A percentile compares a stretch with the other conserved stretches of the same genome.
phyloP scores from a whole-genome alignment of 805 yeast genomes.

The Zygoascus tannicola region DNA sequence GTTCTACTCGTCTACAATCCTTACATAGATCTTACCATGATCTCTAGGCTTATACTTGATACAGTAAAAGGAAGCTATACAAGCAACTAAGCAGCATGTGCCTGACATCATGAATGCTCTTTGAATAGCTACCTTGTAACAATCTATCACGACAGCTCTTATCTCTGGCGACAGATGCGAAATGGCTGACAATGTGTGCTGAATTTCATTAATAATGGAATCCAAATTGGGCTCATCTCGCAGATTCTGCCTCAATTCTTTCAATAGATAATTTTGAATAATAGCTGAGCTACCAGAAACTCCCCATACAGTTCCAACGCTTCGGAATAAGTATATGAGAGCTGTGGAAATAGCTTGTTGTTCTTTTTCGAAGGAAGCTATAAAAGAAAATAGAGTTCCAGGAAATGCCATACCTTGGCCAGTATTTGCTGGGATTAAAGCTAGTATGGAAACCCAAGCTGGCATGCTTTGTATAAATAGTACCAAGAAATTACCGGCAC shows the following conservation, averaged over 20 bases:
- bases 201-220: conserved; percentile 3
- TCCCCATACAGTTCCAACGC: conserved; percentile 10
- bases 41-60: too few species aligned
- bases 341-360: conserved; percentile 10
- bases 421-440: conserved; percentile 7
- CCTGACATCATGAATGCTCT: conserved; percentile 1
- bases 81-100: too few species aligned
- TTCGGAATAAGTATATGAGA: conserved; percentile 7
- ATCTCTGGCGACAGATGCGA: conserved; percentile 1
- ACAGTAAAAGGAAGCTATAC: too few species aligned
- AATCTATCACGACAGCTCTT: conserved; percentile 2
- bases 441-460: conserved; percentile 1
- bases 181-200: conserved; percentile 7
- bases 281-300: conserved; percentile 10
- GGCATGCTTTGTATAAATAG: conserved; percentile 1
- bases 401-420: conserved; percentile 11
- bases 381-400: conserved; percentile 9
- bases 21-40: too few species aligned
- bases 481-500: conserved; percentile 5
- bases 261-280: conserved; percentile 4
- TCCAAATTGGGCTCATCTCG: conserved; percentile 3
- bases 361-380: conserved; percentile 6
- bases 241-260: background rate
- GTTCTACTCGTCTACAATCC: too few species aligned
- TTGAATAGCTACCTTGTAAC: conserved; percentile 4